These are phyloP conservation scores for Endotrypanum monterogeii DNA, from an alignment of 208 protist genomes.

Conservation along the genomic window DNA sequence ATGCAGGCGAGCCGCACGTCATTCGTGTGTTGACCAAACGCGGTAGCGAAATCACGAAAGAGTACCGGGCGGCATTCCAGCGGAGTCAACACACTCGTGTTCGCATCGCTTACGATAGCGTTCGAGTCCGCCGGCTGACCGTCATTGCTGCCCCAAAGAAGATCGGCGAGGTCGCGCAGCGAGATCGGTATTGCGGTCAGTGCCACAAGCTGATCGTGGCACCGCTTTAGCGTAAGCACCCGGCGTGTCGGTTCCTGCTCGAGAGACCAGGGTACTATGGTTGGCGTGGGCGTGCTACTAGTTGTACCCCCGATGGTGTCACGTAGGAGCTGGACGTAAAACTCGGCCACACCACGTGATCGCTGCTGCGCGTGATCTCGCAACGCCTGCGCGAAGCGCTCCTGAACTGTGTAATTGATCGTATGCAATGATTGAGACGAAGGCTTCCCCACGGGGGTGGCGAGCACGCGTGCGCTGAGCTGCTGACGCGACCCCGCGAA, in stretches of 20 bases:
- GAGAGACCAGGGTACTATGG: slow-evolving; percentile 41
- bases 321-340: slow-evolving; percentile 82
- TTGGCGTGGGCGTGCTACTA: slow-evolving; percentile 33
- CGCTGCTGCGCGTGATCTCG: slow-evolving; percentile 76
- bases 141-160: slow-evolving; percentile 55
- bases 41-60: slow-evolving; percentile 66
- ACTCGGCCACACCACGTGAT: slow-evolving; percentile 55
- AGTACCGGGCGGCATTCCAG: slow-evolving; percentile 37
- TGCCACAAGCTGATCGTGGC: slow-evolving; percentile 69
- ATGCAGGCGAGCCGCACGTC: slow-evolving; percentile 41
- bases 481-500: slow-evolving; percentile 36
- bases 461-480: slow-evolving; percentile 30
- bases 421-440: slow-evolving; percentile 1
- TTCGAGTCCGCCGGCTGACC: neutral
- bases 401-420: slow-evolving; percentile 55
- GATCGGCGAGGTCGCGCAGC: slow-evolving; percentile 47
- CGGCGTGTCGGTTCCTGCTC: slow-evolving; percentile 33
- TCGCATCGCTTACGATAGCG: neutral
- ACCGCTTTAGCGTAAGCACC: slow-evolving; percentile 56
- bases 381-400: slow-evolving; percentile 75
- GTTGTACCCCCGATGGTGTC: slow-evolving; percentile 47
- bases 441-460: slow-evolving; percentile 32
- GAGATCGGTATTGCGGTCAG: slow-evolving; percentile 65
- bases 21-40: slow-evolving; percentile 60
- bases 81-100: neutral